These are phyloP conservation scores for Fomitiporia mediterranea DNA, from an alignment of 1,284 basidiomycete genomes.

Conservation along the genomic window DNA sequence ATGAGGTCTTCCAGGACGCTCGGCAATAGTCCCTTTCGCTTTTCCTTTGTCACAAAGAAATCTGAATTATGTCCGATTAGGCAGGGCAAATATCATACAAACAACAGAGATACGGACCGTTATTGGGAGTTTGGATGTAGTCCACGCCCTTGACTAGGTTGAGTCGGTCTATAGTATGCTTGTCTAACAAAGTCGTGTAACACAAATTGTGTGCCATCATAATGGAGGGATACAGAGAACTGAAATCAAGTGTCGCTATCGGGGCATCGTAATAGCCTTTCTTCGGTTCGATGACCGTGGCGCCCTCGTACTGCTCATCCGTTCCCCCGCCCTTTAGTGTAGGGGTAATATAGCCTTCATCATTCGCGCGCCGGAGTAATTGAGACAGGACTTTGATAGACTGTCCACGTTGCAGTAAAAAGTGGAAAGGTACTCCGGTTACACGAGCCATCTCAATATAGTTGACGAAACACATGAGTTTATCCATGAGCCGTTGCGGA, in stretches of 20 bases:
- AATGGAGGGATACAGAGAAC: constrained; percentile 94
- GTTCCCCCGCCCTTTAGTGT: constrained; percentile 78
- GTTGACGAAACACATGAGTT: constrained; percentile 97
- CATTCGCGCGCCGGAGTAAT: constrained; percentile 83
- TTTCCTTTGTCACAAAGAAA: constrained; percentile 70
- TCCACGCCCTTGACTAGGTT: constrained; percentile 80
- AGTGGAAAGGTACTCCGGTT: constrained; percentile 97
- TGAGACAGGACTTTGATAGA: constrained; percentile 97
- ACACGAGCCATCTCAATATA: constrained; percentile 96
- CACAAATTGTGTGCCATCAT: constrained; percentile 99
- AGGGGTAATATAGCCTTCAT: constrained; percentile 84
- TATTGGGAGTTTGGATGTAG: constrained; percentile 88
- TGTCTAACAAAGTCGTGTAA: constrained; percentile 89
- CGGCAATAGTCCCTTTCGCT: constrained; percentile 83
- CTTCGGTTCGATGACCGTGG: constrained; percentile 93
- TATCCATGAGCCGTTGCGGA: constrained; percentile 89
- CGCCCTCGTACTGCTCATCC: constrained; percentile 95
- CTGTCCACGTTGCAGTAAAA: constrained; percentile 84
- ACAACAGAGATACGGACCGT: constrained; percentile 50
- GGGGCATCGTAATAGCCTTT: constrained; percentile 93
- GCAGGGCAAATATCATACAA: no score
- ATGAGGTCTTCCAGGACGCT: constrained; percentile 92
- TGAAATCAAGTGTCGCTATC: constrained; percentile 96
- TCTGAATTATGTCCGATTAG: constrained; percentile 57
- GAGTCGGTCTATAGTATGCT: constrained; percentile 70